These are phyloP conservation scores for Globisporangium alternatum DNA, from an alignment of 352 stramenopile species.

Conservation along the genomic window DNA sequence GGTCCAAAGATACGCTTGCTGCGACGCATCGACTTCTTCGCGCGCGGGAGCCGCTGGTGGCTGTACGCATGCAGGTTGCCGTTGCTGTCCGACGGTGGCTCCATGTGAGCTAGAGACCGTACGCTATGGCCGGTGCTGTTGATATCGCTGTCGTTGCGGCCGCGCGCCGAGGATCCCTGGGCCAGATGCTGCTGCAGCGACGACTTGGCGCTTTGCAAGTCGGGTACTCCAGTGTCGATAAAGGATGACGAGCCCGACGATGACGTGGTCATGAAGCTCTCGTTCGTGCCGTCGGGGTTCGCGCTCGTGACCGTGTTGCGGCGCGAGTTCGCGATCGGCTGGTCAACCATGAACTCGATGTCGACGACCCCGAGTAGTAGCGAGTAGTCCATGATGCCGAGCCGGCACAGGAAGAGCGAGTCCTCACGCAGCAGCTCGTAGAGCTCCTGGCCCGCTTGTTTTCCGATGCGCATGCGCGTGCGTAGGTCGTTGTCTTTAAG, in stretches of 20 bases:
- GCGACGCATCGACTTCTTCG: slow-evolving; percentile 57
- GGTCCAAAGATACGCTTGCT: slow-evolving; percentile 80
- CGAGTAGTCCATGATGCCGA: slow-evolving; percentile 91
- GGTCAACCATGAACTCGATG: slow-evolving; percentile 79
- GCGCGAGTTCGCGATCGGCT: slow-evolving; percentile 20
- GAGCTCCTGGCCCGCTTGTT: slow-evolving; percentile 45
- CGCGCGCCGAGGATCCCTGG: background rate
- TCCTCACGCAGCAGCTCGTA: slow-evolving; percentile 72
- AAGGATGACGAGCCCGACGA: slow-evolving; percentile 13
- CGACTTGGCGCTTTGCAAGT: background rate
- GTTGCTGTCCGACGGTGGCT: slow-evolving; percentile 6
- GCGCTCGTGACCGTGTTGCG: slow-evolving; percentile 32
- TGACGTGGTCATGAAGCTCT: slow-evolving; percentile 39
- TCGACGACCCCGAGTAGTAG: slow-evolving; percentile 84
- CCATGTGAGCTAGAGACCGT: slow-evolving; percentile 12
- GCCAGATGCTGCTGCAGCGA: background rate
- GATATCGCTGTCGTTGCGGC: slow-evolving; percentile 8
- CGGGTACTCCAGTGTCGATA: background rate
- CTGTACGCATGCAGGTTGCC: slow-evolving; percentile 18
- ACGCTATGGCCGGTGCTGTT: background rate
- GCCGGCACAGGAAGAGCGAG: slow-evolving; percentile 66
- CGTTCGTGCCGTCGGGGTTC: slow-evolving; percentile 24
- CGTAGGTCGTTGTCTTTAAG: slow-evolving; percentile 87
- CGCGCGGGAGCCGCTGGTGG: slow-evolving; percentile 24
- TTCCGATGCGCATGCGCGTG: slow-evolving; percentile 76